Conservation (phyloP, 305 asterid genomes). For the Andrographis paniculata region DNA sequence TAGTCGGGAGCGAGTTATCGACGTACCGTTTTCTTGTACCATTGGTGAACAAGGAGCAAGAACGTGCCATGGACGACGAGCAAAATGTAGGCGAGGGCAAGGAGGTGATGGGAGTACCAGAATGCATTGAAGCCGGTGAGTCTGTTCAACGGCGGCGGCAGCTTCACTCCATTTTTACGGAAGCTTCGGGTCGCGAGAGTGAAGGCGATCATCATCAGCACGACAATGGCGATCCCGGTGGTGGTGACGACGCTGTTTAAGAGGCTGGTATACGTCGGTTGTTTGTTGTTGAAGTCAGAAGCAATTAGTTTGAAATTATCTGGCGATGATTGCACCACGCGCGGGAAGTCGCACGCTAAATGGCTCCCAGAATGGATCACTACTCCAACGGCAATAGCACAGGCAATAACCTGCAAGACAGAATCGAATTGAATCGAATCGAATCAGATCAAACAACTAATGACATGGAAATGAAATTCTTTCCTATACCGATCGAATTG, state of each 20-base stretch:
- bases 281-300: slow-evolving; percentile 41
- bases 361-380: slow-evolving; percentile 65
- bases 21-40: slow-evolving; percentile 81
- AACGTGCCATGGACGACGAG: slow-evolving; percentile 65
- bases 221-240: slow-evolving; percentile 67
- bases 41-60: slow-evolving; percentile 61
- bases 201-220: slow-evolving; percentile 52
- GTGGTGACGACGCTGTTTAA: slow-evolving; percentile 38
- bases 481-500: too few species aligned
- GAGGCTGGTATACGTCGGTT: slow-evolving; percentile 50
- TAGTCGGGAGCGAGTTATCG: too few species aligned
- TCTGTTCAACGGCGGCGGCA: slow-evolving; percentile 67
- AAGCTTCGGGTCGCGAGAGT: slow-evolving; percentile 71
- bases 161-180: slow-evolving; percentile 49
- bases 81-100: slow-evolving; percentile 58
- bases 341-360: slow-evolving; percentile 71
- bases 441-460: too few species aligned
- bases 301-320: slow-evolving; percentile 54
- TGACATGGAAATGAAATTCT: neutral
- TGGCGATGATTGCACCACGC: slow-evolving; percentile 49
- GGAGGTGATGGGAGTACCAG: slow-evolving; percentile 94
- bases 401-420: slow-evolving; percentile 53
- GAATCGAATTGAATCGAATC: neutral
- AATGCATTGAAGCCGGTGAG: slow-evolving; percentile 92
- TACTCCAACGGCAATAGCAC: slow-evolving; percentile 56